These are phyloP conservation scores for Daldinia sp. DNA, from an alignment of 2,329 filamentous ascomycete genomes.

Conservation along the genomic window DNA sequence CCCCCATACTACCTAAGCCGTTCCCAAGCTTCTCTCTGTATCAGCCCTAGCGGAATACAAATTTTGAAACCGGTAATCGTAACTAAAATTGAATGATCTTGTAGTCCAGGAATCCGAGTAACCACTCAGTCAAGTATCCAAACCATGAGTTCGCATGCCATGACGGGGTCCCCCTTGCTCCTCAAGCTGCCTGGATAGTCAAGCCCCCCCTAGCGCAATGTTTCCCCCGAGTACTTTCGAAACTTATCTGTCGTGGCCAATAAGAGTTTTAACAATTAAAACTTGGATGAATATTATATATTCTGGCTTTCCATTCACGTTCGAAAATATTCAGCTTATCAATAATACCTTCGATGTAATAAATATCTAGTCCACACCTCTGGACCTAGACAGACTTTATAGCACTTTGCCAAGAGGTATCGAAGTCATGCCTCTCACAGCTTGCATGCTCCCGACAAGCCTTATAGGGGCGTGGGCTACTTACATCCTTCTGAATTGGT, in stretches of 20 bases:
- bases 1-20: background rate
- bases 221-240: too few relatives aligned
- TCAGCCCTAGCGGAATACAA: constrained; percentile 10
- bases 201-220: too few relatives aligned
- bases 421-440: background rate
- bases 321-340: constrained; percentile 6
- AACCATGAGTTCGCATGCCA: background rate
- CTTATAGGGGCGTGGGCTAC: constrained; percentile 3
- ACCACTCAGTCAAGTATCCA: background rate
- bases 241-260: too few relatives aligned
- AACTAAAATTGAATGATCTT: background rate
- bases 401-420: background rate
- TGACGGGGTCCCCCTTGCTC: constrained; percentile 6
- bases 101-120: constrained; percentile 4
- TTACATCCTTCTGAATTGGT: constrained; percentile 23
- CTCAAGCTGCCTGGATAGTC: too few relatives aligned
- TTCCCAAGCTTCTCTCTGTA: background rate
- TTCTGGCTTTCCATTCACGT: background rate
- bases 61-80: constrained; percentile 1
- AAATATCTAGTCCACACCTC: background rate
- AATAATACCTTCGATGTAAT: background rate
- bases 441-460: background rate
- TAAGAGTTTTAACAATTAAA: too few relatives aligned
- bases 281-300: background rate
- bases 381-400: background rate